Base-by-base conservation (phyloP, 257 asterid genomes). In the Solanum dulcamara region DNA sequence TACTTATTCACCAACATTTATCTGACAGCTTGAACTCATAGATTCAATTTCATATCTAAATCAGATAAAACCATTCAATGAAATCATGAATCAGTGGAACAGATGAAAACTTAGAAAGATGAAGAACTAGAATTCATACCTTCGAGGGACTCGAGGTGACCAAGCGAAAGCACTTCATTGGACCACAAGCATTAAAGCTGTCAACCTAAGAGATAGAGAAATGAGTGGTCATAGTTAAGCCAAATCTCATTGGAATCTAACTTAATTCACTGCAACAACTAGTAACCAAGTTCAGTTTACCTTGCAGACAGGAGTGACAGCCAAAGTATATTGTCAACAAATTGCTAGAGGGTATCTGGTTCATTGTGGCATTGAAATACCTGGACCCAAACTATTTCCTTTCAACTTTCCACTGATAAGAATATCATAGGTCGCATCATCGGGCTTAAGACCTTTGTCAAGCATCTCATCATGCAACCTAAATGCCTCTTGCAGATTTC, bases 401-500 rank as follows among this genome's bases (percentile, higher is more conserved):
- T 88, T 86, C 26, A 85, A 62, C 83, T 89, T 91, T 87, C 93
- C 91, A 55, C 87, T 91, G 26, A 91, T 89, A 80, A 93, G 95
- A 91, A 91, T 89, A 88, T 92, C 96, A 53, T 86, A 89, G 68
- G 94, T 89, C 6, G 81, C 85, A 84, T 92, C 95, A 79, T 94
- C 95, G 6, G 98, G 94, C 35, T 70, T 88, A 67, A 93, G 92
- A 87, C 97, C 99, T 88, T 88, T 89, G 81, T 93, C 94, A 75
- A 93, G 93, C 98, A 94, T 96, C 89, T 96, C 97, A 71, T 94
- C 94, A 60, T 93, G 97, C 91, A 92, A 86, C 89, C 92, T 90
- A 93, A 91, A 92, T 60, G 99, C 98, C 91, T 94, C 97, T 85
- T 85, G 90, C 90, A 96, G 84, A 89, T 93, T 90, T 74, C 97